Evolutionary conservation across 179 eudicot genomes (phyloP), one percentile per base, ranked within the genome.

Genomic region (Nepenthes alata): DNA sequence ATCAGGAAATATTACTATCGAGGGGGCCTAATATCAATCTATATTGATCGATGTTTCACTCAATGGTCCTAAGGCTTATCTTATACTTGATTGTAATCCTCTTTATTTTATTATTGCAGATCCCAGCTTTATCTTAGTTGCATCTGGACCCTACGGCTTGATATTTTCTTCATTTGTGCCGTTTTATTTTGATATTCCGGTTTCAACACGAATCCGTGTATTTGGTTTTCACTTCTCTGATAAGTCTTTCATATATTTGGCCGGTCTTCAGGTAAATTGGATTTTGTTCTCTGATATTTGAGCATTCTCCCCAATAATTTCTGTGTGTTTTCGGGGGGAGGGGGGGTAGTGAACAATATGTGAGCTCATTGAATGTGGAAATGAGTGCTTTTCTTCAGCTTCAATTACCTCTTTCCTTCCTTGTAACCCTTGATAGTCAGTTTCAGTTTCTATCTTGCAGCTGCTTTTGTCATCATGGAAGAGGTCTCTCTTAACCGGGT

Each of bases 91-190:
- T 25, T 47, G 50, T 47, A 47, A 47, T 47, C 8, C 11, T 47
- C 50, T 47, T 69, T 12, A 60, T 50, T 72, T 53, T 59, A 7
- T 67, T 63, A 44, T 48, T 79, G 75, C 95, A 93, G 98, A 86
- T 85, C 84, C 93, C 60, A 72, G 77, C 64, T 66, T 73, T 62
- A 75, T 66, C 36, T 16, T 66, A 35, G 73, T 85, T 74, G 80
- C 91, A 11, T 77, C 98, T 62, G 98, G 98, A 61, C 96, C 98
- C 48, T 93, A 86, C 76, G 89, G 95, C 62, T 74, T 93, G 53
- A 80, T 93, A 70, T 93, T 93, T 82, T 75, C 98, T 51, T 87
- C 96, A 15, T 93, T 86, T 72, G 88, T 93, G 57, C 96, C 95
- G 2, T 93, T 93, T 80, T 86, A 59, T 70, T 79, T 93, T 11